phyloP scores from a whole-genome alignment of 768 basidiomycete genomes.

The Hemileccinum impolitum region DNA sequence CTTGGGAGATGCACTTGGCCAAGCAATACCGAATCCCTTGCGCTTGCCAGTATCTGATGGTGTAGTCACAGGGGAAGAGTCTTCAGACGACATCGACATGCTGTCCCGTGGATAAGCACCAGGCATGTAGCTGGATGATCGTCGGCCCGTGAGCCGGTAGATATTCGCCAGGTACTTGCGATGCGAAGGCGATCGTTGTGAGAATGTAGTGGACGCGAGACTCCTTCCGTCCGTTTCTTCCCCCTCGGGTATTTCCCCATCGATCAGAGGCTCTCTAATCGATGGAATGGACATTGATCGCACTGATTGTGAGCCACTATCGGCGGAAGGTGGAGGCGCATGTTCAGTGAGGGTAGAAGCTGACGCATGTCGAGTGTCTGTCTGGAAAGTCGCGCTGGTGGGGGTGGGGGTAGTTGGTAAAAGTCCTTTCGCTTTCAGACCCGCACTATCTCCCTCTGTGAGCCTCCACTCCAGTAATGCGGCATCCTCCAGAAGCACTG shows the following conservation, averaged over 20 bases:
- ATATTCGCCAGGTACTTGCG: slow-evolving; percentile 48
- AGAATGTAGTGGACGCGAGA: slow-evolving; percentile 39
- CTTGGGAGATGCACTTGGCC: slow-evolving; percentile 52
- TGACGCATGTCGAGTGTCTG: slow-evolving; percentile 18
- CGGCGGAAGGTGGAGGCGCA: slow-evolving; percentile 9
- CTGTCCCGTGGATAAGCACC: slow-evolving; percentile 53
- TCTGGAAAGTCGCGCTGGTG: slow-evolving; percentile 23
- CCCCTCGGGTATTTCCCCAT: slow-evolving; percentile 21
- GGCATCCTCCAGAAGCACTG: slow-evolving; percentile 53
- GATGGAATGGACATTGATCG: slow-evolving; percentile 31
- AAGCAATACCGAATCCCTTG: slow-evolving; percentile 36
- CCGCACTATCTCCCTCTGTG: slow-evolving; percentile 38
- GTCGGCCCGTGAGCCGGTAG: slow-evolving; percentile 40
- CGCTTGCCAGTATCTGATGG: slow-evolving; percentile 47
- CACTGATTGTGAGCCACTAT: slow-evolving; percentile 21
- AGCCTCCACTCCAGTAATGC: slow-evolving; percentile 55
- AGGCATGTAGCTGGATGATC: slow-evolving; percentile 39
- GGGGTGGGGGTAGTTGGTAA: slow-evolving; percentile 19
- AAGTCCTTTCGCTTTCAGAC: slow-evolving; percentile 8
- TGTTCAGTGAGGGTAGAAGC: slow-evolving; percentile 23
- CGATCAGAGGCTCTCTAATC: slow-evolving; percentile 27
- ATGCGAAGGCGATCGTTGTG: slow-evolving; percentile 48
- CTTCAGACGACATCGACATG: slow-evolving; percentile 65
- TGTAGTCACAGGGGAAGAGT: slow-evolving; percentile 57
- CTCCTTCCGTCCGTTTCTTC: slow-evolving; percentile 30